Conservation (phyloP, 352 stramenopile genomes). For the Pythium monospermum region DNA sequence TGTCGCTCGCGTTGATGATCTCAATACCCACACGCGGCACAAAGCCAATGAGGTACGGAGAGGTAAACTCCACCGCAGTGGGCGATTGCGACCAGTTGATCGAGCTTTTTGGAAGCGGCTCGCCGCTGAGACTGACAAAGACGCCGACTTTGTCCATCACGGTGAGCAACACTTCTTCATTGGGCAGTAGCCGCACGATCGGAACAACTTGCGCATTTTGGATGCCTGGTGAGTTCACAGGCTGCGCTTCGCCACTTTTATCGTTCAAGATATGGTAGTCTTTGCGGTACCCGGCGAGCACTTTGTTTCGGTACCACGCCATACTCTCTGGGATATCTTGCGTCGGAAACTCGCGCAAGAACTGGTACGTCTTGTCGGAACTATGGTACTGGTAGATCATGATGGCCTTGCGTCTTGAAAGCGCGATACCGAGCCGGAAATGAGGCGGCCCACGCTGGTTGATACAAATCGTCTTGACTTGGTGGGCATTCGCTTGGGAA, state of each 20-base stretch:
- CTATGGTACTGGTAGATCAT: constrained; percentile 82
- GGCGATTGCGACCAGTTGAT: constrained; percentile 80
- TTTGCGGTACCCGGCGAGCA: constrained; percentile 71
- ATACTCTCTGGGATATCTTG: constrained; percentile 75
- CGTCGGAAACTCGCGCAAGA: constrained; percentile 70
- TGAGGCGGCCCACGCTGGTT: constrained; percentile 82
- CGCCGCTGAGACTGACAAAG: constrained; percentile 74
- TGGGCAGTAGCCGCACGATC: constrained; percentile 75
- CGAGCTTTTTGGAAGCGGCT: constrained; percentile 76
- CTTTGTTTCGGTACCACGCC: constrained; percentile 87
- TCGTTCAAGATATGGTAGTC: constrained; percentile 82
- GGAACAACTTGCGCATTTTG: constrained; percentile 63
- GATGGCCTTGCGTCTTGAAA: constrained; percentile 58
- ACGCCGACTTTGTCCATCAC: constrained; percentile 83
- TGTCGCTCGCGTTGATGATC: constrained; percentile 72
- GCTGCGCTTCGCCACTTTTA: constrained; percentile 63
- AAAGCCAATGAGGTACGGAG: constrained; percentile 71
- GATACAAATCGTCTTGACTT: constrained; percentile 69
- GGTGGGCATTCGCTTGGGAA: constrained; percentile 60
- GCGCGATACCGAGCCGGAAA: constrained; percentile 71
- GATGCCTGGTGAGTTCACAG: constrained; percentile 68
- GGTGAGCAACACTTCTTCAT: constrained; percentile 78
- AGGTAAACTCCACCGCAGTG: constrained; percentile 67
- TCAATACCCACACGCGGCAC: constrained; percentile 75
- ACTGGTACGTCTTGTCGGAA: constrained; percentile 74